Evolutionary conservation across 441 rosid species (phyloP).

Genomic region (Populus trichocarpa): DNA sequence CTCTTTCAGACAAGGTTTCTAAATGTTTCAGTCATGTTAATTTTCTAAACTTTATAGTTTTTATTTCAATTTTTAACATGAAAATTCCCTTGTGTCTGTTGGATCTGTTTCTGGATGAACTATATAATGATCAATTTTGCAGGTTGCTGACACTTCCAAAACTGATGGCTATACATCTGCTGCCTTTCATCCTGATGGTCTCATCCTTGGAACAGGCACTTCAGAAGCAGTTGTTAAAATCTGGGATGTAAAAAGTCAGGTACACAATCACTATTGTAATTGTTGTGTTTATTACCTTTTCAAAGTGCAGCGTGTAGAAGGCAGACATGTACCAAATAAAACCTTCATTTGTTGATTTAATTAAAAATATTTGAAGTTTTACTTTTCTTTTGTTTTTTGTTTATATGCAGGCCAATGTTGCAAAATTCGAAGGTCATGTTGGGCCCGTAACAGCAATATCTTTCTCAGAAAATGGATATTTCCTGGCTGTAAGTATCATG

Average conservation of each 20-base stretch:
- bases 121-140: slow-evolving; percentile 16
- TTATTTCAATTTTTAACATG: background rate
- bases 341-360: background rate
- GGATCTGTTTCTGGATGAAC: background rate
- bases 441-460: slow-evolving; percentile 89
- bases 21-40: background rate
- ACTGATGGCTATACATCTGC: slow-evolving; percentile 79
- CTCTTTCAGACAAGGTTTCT: background rate
- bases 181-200: slow-evolving; percentile 99
- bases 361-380: background rate
- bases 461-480: slow-evolving; percentile 97
- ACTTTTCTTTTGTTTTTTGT: slow-evolving; percentile 9
- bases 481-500: slow-evolving; percentile 67
- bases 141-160: slow-evolving; percentile 64
- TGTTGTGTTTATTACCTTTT: background rate
- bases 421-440: slow-evolving; percentile 78
- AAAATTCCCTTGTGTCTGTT: background rate
- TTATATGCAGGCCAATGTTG: slow-evolving; percentile 70
- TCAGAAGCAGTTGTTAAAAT: slow-evolving; percentile 77
- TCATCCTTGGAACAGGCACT: slow-evolving; percentile 98
- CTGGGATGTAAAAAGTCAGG: slow-evolving; percentile 99
- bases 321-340: background rate
- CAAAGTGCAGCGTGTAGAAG: background rate
- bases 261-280: slow-evolving; percentile 16
- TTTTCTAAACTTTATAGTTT: too few species aligned